Conservation (phyloP, 78 protist species). For the Mantamonas sphyraenae region DNA sequence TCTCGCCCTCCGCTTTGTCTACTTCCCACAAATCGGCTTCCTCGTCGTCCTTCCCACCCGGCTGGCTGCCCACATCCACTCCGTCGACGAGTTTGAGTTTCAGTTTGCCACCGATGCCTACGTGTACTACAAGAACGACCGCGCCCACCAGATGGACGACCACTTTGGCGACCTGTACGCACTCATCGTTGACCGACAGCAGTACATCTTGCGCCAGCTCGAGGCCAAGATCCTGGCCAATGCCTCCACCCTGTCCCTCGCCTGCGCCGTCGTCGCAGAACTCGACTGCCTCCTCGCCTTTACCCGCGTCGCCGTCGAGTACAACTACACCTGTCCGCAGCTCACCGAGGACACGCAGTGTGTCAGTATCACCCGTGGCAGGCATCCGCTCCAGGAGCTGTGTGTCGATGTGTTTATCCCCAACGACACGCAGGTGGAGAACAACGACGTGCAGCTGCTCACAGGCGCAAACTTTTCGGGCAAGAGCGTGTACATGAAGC, state of each 20-base stretch:
- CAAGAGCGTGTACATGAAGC: slow-evolving; percentile 32
- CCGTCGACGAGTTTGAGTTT: neutral
- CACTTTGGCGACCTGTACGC: slow-evolving; percentile 21
- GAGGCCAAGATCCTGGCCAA: neutral
- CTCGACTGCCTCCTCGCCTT: slow-evolving; percentile 23
- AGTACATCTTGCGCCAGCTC: neutral
- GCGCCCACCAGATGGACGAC: slow-evolving; percentile 1
- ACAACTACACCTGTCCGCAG: slow-evolving; percentile 2
- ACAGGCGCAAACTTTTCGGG: slow-evolving; percentile 44
- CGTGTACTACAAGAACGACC: slow-evolving; percentile 10
- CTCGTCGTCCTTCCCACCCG: slow-evolving; percentile 4
- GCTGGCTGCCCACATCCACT: neutral
- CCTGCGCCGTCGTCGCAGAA: neutral
- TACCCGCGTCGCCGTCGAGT: slow-evolving; percentile 2
- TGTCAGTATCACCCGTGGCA: neutral
- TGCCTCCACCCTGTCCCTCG: neutral
- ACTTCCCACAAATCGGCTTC: slow-evolving; percentile 50
- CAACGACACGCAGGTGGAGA: slow-evolving; percentile 7
- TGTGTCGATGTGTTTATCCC: slow-evolving; percentile 20
- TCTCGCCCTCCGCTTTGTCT: slow-evolving; percentile 3
- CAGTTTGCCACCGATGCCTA: neutral
- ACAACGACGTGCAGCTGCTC: neutral
- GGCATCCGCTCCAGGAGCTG: slow-evolving; percentile 33
- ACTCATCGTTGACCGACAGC: slow-evolving; percentile 10
- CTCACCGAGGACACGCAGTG: neutral